phyloP scores from a whole-genome alignment of 1,139 yeast species.

The Pichia sp. region DNA sequence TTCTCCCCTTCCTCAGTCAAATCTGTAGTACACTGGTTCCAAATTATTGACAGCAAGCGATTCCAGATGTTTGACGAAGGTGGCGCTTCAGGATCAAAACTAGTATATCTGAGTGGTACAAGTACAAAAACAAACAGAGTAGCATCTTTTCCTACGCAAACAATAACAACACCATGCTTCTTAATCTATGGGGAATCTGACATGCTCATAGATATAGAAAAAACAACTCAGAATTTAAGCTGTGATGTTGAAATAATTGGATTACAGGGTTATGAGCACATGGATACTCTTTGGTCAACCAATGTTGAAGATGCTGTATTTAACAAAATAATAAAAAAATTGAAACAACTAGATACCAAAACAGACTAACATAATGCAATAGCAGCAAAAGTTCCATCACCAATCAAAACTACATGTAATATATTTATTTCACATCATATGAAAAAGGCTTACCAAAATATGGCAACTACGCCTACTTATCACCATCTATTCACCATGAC shows the following conservation, averaged over 20 bases:
- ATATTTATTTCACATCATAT: no score
- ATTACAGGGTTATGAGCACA: constrained; percentile 65
- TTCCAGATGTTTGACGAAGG: constrained; percentile 50
- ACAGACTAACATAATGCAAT: neutral
- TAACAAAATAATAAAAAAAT: constrained; percentile 14
- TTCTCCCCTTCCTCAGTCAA: constrained; percentile 46
- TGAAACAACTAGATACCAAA: neutral
- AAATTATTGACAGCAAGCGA: constrained; percentile 39
- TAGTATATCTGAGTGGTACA: constrained; percentile 27
- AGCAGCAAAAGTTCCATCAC: no score
- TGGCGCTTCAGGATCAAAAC: constrained; percentile 34
- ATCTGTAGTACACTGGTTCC: constrained; percentile 46
- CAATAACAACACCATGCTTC: constrained; percentile 41
- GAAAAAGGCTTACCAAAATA: no score
- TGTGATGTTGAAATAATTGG: constrained; percentile 37
- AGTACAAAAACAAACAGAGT: constrained; percentile 42
- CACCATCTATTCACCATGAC: no score
- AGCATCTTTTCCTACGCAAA: constrained; percentile 50
- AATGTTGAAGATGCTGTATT: constrained; percentile 58
- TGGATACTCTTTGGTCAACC: constrained; percentile 87
- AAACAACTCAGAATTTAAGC: constrained; percentile 29
- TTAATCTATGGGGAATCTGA: constrained; percentile 41
- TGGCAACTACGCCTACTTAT: no score
- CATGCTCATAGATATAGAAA: constrained; percentile 40
- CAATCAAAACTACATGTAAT: no score